Evolutionary conservation across 2,329 filamentous ascomycete genomes (phyloP).

Genomic region (Aspergillus carbonarius): DNA sequence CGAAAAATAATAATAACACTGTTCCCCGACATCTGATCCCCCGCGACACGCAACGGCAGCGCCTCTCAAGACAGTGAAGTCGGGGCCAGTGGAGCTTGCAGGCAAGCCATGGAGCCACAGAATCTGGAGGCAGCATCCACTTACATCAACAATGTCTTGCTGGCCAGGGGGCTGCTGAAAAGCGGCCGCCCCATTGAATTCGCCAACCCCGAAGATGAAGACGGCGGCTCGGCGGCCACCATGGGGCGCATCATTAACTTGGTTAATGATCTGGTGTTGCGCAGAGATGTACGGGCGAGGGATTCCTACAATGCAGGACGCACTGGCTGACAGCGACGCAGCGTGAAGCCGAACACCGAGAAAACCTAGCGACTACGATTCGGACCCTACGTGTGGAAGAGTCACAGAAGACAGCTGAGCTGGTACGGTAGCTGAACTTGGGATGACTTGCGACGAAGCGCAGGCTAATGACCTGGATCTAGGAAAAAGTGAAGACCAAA

Average conservation of each 20-base stretch:
- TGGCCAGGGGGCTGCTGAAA: constrained; percentile 62
- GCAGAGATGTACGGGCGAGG: constrained; percentile 72
- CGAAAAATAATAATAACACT: constrained; percentile 12
- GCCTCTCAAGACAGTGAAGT: constrained; percentile 4
- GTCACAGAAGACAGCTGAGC: constrained; percentile 68
- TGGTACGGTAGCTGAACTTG: constrained; percentile 47
- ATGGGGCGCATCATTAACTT: constrained; percentile 89
- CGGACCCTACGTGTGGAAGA: constrained; percentile 73
- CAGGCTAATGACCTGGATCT: constrained; percentile 15
- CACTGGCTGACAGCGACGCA: constrained; percentile 37
- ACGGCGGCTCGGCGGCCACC: constrained; percentile 61
- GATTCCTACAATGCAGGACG: background rate
- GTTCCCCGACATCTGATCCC: background rate
- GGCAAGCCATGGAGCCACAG: constrained; percentile 44
- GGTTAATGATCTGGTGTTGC: constrained; percentile 86
- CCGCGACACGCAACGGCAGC: constrained; percentile 1
- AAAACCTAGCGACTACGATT: constrained; percentile 75
- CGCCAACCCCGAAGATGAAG: constrained; percentile 64
- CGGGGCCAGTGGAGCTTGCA: constrained; percentile 21
- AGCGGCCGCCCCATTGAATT: constrained; percentile 71
- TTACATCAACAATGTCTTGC: constrained; percentile 65
- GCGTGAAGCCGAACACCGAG: constrained; percentile 87
- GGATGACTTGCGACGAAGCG: background rate
- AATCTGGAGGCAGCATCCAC: constrained; percentile 61
- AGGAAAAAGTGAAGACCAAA: constrained; percentile 56